Percentiles rank a stretch among this genome's conserved stretches.
Evolutionary conservation across 305 asterid species (phyloP).

Genomic region (Andrographis paniculata): DNA sequence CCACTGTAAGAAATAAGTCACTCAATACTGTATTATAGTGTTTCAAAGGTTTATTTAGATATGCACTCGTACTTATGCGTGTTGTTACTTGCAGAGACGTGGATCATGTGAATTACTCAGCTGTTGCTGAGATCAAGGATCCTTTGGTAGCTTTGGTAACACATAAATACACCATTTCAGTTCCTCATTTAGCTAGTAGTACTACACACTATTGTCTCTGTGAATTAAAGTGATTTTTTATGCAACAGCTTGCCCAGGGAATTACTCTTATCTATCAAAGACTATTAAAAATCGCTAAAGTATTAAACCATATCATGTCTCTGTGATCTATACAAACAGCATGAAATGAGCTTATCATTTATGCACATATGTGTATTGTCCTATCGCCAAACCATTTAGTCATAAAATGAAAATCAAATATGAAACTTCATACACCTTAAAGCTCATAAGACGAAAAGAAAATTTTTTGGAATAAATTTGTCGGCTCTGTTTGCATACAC

Average conservation of each 20-base stretch:
- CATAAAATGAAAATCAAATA: too few relatives aligned
- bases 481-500: too few relatives aligned
- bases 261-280: too few relatives aligned
- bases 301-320: too few relatives aligned
- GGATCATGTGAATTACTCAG: conserved; percentile 62
- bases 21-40: conserved; percentile 7
- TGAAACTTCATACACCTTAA: too few relatives aligned
- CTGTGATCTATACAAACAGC: too few relatives aligned
- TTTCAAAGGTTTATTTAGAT: neutral
- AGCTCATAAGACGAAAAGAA: too few relatives aligned
- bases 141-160: conserved; percentile 73
- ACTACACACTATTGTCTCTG: conserved; percentile 7
- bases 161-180: conserved; percentile 12
- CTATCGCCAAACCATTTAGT: too few relatives aligned
- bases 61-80: conserved; percentile 11
- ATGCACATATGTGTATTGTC: too few relatives aligned
- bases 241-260: conserved; percentile 2
- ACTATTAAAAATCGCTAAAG: too few relatives aligned
- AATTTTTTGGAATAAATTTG: too few relatives aligned
- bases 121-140: conserved; percentile 73
- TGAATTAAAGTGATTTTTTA: conserved; percentile 10
- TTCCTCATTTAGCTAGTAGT: neutral
- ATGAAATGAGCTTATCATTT: too few relatives aligned
- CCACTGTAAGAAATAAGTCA: conserved; percentile 53
- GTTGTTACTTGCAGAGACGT: conserved; percentile 39